A percentile compares a stretch with the other conserved stretches of the same genome.
Evolutionary conservation across 2,329 filamentous ascomycete species (phyloP).

Genomic region (Cordyceps farinosa): DNA sequence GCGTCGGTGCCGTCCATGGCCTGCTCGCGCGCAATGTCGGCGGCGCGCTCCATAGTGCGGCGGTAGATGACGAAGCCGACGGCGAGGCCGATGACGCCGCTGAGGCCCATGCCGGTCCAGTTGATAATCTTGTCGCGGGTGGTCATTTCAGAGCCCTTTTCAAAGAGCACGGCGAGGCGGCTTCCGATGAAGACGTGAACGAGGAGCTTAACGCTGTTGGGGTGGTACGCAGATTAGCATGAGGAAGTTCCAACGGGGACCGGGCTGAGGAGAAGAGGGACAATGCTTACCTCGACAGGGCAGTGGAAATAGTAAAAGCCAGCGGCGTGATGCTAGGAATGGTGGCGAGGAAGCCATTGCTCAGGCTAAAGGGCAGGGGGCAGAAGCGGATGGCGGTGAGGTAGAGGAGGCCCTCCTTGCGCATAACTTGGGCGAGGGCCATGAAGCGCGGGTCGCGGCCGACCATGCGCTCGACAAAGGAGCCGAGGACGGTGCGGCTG

Average conservation of each 20-base stretch:
- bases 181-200: constrained; percentile 91
- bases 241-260: not conserved
- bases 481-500: constrained; percentile 72
- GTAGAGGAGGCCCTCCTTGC: constrained; percentile 84
- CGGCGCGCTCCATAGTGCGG: constrained; percentile 60
- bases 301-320: constrained; percentile 77
- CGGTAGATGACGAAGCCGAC: constrained; percentile 86
- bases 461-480: constrained; percentile 75
- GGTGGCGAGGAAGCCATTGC: constrained; percentile 90
- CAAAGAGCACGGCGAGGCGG: constrained; percentile 76
- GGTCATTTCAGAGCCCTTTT: constrained; percentile 80
- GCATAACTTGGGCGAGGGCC: constrained; percentile 80
- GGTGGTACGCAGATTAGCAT: not conserved
- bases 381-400: constrained; percentile 90
- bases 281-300: constrained; percentile 57
- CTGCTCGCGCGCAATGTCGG: constrained; percentile 51
- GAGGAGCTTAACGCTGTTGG: constrained; percentile 71
- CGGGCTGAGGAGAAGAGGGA: too few species aligned
- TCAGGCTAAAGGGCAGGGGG: constrained; percentile 86
- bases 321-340: constrained; percentile 80
- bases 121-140: constrained; percentile 73
- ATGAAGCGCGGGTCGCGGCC: constrained; percentile 83
- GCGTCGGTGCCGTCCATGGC: constrained; percentile 23
- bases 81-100: constrained; percentile 64
- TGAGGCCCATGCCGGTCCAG: constrained; percentile 74